These are phyloP conservation scores for Dacryopinax spathularia DNA, from an alignment of 768 basidiomycete species.

Conservation along the genomic window DNA sequence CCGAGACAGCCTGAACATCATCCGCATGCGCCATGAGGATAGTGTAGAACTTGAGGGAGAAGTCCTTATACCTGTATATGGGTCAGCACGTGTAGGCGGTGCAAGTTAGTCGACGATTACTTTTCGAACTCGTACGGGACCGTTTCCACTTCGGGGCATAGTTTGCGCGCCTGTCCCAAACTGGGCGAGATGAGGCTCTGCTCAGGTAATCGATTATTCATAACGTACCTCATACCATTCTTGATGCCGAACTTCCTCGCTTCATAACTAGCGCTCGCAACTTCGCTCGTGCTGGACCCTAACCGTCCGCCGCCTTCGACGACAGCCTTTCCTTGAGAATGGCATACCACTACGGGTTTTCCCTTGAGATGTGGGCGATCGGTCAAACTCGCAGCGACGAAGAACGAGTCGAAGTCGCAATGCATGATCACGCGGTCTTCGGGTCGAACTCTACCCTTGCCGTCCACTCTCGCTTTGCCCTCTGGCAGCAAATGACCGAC, in stretches of 20 bases:
- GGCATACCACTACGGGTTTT: conserved; percentile 88
- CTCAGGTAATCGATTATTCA: neutral
- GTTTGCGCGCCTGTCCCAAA: conserved; percentile 59
- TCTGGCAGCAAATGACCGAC: conserved; percentile 25
- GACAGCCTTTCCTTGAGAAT: conserved; percentile 46
- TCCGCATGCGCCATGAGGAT: conserved; percentile 82
- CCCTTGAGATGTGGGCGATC: conserved; percentile 68
- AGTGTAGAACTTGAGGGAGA: conserved; percentile 81
- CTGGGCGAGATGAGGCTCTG: conserved; percentile 25
- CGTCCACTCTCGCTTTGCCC: conserved; percentile 42
- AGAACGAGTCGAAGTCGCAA: conserved; percentile 93
- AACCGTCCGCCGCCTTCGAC: conserved; percentile 41
- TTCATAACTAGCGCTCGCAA: conserved; percentile 90
- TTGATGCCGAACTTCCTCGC: conserved; percentile 74
- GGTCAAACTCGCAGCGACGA: conserved; percentile 80
- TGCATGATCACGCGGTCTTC: conserved; percentile 65
- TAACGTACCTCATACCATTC: conserved; percentile 81
- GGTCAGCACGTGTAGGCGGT: conserved; percentile 3
- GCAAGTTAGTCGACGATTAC: conserved; percentile 26
- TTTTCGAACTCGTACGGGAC: conserved; percentile 90
- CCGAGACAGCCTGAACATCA: conserved; percentile 86
- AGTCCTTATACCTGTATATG: conserved; percentile 56
- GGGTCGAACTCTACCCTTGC: conserved; percentile 34
- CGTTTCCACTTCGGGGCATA: conserved; percentile 59
- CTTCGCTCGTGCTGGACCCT: conserved; percentile 73